phyloP scores from a whole-genome alignment of 2,329 filamentous ascomycete genomes.

The Sclerotinia subarctica region DNA sequence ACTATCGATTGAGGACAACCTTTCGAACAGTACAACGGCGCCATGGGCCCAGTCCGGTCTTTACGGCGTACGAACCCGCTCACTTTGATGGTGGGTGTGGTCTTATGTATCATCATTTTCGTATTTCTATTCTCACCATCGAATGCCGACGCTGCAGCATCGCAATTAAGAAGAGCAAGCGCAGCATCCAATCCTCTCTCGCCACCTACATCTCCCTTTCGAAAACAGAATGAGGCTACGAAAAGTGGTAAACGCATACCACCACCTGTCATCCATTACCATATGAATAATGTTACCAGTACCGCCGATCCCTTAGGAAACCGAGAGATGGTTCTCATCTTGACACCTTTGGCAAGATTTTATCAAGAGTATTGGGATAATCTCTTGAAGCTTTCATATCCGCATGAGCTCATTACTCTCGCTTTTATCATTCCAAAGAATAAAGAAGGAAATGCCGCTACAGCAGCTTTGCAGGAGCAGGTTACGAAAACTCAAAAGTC shows the following conservation, averaged over 20 bases:
- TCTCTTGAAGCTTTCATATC: conserved; percentile 76
- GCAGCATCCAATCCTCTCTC: conserved; percentile 68
- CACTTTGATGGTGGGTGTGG: conserved; percentile 67
- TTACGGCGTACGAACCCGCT: conserved; percentile 77
- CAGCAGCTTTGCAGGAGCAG: conserved; percentile 75
- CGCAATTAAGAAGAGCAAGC: conserved; percentile 50
- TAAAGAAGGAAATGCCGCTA: conserved; percentile 85
- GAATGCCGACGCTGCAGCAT: conserved; percentile 46
- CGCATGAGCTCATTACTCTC: conserved; percentile 89
- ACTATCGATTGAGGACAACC: conserved; percentile 35
- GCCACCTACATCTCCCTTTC: conserved; percentile 70
- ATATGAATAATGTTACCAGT: conserved; percentile 92
- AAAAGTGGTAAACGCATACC: conserved; percentile 53
- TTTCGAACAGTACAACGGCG: conserved; percentile 26
- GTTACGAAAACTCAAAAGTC: conserved; percentile 78
- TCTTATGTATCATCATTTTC: conserved; percentile 71
- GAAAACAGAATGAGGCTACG: conserved; percentile 58
- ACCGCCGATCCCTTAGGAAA: conserved; percentile 73
- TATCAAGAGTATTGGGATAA: conserved; percentile 97
- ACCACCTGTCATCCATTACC: conserved; percentile 86
- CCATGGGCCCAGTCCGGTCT: conserved; percentile 62
- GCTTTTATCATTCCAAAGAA: conserved; percentile 96
- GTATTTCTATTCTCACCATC: conserved; percentile 58
- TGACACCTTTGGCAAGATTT: conserved; percentile 90
- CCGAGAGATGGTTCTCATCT: conserved; percentile 80